Evolutionary conservation across 2,329 filamentous ascomycete genomes (phyloP).

Genomic region (Pleomassaria siparia): DNA sequence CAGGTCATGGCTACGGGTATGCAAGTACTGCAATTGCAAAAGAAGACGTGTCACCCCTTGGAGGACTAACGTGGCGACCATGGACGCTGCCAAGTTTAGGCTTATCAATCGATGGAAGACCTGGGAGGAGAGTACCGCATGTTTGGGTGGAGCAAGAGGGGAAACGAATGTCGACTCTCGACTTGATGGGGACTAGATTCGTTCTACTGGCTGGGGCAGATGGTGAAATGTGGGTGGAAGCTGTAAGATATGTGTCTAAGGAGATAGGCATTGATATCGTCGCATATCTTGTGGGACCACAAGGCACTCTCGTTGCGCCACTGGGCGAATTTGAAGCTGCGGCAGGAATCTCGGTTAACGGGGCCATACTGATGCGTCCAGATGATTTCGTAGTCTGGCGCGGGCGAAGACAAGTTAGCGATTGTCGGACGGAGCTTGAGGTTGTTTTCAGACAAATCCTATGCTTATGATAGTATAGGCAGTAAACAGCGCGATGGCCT

Average conservation of each 20-base stretch:
- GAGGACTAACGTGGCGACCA: constrained; percentile 26
- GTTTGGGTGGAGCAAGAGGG: constrained; percentile 29
- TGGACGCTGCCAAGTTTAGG: constrained; percentile 28
- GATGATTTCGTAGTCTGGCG: constrained; percentile 40
- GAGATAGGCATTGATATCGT: neutral
- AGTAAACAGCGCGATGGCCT: too few species aligned
- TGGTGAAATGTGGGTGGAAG: neutral
- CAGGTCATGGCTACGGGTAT: constrained; percentile 15
- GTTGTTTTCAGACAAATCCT: constrained; percentile 18
- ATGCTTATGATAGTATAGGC: too few species aligned
- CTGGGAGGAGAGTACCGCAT: constrained; percentile 38
- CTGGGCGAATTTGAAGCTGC: constrained; percentile 18
- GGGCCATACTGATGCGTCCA: constrained; percentile 37
- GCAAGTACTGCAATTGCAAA: constrained; percentile 6
- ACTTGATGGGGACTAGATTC: constrained; percentile 32
- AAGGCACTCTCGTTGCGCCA: constrained; percentile 15
- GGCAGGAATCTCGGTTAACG: constrained; percentile 29
- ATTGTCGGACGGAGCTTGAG: neutral
- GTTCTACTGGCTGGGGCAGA: constrained; percentile 1
- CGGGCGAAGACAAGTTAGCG: neutral
- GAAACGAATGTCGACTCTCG: constrained; percentile 31
- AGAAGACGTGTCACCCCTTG: constrained; percentile 14
- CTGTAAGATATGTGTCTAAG: neutral
- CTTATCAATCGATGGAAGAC: constrained; percentile 25
- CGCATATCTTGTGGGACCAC: constrained; percentile 2